phyloP scores from a whole-genome alignment of 192 early-diverging fungal genomes.

The Podochytrium sp. region DNA sequence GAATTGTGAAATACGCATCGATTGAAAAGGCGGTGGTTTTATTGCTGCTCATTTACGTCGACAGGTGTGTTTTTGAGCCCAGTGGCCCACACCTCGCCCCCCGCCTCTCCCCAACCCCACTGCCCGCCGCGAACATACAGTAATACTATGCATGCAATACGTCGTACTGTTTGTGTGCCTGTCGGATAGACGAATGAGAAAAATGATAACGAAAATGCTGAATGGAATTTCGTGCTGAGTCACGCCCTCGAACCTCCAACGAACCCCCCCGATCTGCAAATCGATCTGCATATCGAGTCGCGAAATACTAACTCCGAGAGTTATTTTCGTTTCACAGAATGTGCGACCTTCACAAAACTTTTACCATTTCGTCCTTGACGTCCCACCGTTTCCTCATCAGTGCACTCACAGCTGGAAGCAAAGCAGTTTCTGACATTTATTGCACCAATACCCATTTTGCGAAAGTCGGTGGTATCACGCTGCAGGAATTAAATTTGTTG shows the following conservation, averaged over 20 bases:
- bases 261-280: too few species aligned
- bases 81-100: too few species aligned
- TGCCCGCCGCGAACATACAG: neutral
- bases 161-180: too few species aligned
- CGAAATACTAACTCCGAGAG: too few species aligned
- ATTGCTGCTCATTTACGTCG: slow-evolving; percentile 90
- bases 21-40: slow-evolving; percentile 90
- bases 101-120: slow-evolving; percentile 25
- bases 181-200: too few species aligned
- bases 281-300: too few species aligned
- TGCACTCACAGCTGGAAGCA: slow-evolving; percentile 82
- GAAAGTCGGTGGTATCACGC: slow-evolving; percentile 92
- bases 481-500: slow-evolving; percentile 92
- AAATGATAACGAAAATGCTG: too few species aligned
- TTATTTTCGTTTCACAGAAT: too few species aligned
- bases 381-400: slow-evolving; percentile 90
- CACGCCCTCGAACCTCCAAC: too few species aligned
- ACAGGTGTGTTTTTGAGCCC: slow-evolving; percentile 75
- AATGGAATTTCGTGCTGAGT: too few species aligned
- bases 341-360: slow-evolving; percentile 62
- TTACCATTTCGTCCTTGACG: slow-evolving; percentile 92
- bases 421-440: slow-evolving; percentile 91
- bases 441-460: slow-evolving; percentile 95
- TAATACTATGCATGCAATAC: too few species aligned
- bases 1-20: slow-evolving; percentile 90